A percentile compares a stretch with the other conserved stretches of the same genome.
Conservation (phyloP, 1,139 yeast genomes). For the Blastobotrys indianensis region DNA sequence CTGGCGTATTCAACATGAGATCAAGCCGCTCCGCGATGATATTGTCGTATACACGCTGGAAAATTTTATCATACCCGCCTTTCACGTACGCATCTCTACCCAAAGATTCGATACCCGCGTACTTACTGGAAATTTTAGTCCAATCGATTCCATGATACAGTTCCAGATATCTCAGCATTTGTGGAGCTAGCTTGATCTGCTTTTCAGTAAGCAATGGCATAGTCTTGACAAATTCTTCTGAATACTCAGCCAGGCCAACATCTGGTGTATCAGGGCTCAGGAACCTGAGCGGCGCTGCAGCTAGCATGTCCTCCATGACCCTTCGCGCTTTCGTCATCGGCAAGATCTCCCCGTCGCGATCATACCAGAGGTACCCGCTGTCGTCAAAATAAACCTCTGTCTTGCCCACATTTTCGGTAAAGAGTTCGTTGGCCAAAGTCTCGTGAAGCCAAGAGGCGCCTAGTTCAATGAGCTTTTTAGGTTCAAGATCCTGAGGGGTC, state of each 20-base stretch:
- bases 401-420: slow-evolving; percentile 33
- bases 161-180: slow-evolving; percentile 53
- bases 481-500: too few relatives aligned
- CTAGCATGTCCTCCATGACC: slow-evolving; percentile 52
- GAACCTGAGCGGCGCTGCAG: slow-evolving; percentile 51
- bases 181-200: slow-evolving; percentile 48
- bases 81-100: slow-evolving; percentile 69
- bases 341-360: slow-evolving; percentile 31
- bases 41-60: slow-evolving; percentile 15
- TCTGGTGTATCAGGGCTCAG: slow-evolving; percentile 46
- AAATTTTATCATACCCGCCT: slow-evolving; percentile 43
- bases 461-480: slow-evolving; percentile 22
- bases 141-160: slow-evolving; percentile 76
- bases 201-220: slow-evolving; percentile 44
- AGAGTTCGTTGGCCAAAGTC: slow-evolving; percentile 58
- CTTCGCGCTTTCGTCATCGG: slow-evolving; percentile 35
- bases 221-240: slow-evolving; percentile 42
- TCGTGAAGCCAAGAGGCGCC: slow-evolving; percentile 95
- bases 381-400: slow-evolving; percentile 46
- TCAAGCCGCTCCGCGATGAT: slow-evolving; percentile 14
- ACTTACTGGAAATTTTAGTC: slow-evolving; percentile 61
- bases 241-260: slow-evolving; percentile 45
- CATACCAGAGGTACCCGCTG: slow-evolving; percentile 31
- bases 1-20: slow-evolving; percentile 42
- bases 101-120: slow-evolving; percentile 56